Conservation (phyloP, 306 rosid species). For the Vigna unguiculata region DNA sequence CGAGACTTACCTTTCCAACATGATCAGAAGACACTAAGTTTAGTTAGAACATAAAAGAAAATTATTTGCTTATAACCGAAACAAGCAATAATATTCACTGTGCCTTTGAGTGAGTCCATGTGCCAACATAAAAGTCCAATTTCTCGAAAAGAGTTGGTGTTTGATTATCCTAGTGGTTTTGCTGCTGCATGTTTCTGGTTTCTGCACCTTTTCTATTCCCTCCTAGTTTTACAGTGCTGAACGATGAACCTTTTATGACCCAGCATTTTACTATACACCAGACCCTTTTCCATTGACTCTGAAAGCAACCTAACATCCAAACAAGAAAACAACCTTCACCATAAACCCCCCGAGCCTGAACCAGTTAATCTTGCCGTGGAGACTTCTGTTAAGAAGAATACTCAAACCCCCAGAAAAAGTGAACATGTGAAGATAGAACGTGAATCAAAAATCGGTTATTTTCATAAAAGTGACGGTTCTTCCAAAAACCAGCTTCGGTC, state of each 20-base stretch:
- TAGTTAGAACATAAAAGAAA: not conserved
- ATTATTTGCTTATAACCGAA: not conserved
- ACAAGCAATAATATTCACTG: not conserved
- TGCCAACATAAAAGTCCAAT: not conserved
- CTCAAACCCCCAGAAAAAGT: too few species aligned
- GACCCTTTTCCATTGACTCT: conserved; percentile 1
- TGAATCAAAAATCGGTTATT: conserved; percentile 50
- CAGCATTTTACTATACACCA: not conserved
- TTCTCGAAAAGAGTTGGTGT: not conserved
- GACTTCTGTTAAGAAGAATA: too few species aligned
- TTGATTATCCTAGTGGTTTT: too few species aligned
- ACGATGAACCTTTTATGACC: conserved; percentile 31
- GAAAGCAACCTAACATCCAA: conserved; percentile 17
- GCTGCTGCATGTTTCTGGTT: not conserved
- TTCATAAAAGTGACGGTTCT: conserved; percentile 44
- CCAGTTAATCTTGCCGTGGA: too few species aligned
- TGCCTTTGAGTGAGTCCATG: not conserved
- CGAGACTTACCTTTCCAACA: not conserved
- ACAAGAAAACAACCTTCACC: conserved; percentile 9
- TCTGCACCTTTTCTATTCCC: not conserved
- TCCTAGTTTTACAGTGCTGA: not conserved
- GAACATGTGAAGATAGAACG: conserved; percentile 60
- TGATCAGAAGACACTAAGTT: conserved; percentile 9
- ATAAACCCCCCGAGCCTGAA: too few species aligned
- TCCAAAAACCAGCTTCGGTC: conserved; percentile 44